A percentile compares a stretch with the other conserved stretches of the same genome.
Evolutionary conservation across 2,329 filamentous ascomycete genomes (phyloP).

Genomic region (Penicillium sp.): DNA sequence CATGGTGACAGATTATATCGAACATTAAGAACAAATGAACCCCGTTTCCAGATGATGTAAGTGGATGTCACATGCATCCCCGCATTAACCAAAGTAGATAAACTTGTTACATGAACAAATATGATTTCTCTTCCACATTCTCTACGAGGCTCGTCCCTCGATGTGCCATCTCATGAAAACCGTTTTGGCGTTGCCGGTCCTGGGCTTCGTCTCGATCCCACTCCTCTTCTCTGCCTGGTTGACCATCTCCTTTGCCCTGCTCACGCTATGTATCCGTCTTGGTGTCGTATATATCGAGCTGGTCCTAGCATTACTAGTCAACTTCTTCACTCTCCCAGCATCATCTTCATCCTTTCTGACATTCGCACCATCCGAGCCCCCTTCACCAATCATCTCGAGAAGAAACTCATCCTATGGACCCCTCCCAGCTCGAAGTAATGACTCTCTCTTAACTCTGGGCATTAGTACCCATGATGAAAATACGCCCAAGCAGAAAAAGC

Average conservation of each 20-base stretch:
- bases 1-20: slow-evolving; percentile 1
- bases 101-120: background rate
- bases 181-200: slow-evolving; percentile 56
- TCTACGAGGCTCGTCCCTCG: background rate
- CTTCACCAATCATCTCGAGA: slow-evolving; percentile 23
- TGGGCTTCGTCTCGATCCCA: slow-evolving; percentile 60
- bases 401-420: slow-evolving; percentile 25
- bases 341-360: slow-evolving; percentile 28
- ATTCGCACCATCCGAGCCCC: slow-evolving; percentile 29
- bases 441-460: slow-evolving; percentile 6
- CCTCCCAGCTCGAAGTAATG: slow-evolving; percentile 10
- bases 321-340: slow-evolving; percentile 46
- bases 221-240: slow-evolving; percentile 60
- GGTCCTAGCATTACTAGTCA: slow-evolving; percentile 54
- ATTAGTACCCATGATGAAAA: slow-evolving; percentile 6
- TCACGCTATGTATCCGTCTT: slow-evolving; percentile 58
- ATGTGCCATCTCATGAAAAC: slow-evolving; percentile 31
- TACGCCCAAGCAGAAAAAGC: slow-evolving; percentile 12
- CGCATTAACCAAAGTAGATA: slow-evolving; percentile 7
- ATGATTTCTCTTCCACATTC: background rate
- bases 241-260: slow-evolving; percentile 59
- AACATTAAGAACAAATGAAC: background rate
- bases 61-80: slow-evolving; percentile 24
- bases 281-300: slow-evolving; percentile 62
- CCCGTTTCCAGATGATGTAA: slow-evolving; percentile 13